Conservation (phyloP, 257 asterid species). For the Parsonsia alboflavescens region DNA sequence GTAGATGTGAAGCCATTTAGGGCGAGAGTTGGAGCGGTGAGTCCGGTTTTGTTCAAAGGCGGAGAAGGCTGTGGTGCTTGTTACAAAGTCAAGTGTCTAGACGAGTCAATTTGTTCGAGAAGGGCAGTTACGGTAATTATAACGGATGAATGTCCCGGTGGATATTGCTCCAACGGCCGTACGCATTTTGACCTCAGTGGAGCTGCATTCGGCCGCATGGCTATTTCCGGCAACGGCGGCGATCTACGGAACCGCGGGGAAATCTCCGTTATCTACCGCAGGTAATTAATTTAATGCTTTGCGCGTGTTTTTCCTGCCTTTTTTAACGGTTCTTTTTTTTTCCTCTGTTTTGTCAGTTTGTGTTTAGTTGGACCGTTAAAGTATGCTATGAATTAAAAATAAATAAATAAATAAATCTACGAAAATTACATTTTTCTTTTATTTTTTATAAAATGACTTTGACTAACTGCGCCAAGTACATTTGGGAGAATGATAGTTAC, state of each 20-base stretch:
- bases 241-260: slow-evolving; percentile 85
- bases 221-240: slow-evolving; percentile 62
- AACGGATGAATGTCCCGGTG: slow-evolving; percentile 95
- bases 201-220: slow-evolving; percentile 93
- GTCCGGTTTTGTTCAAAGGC: slow-evolving; percentile 79
- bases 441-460: background rate
- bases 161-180: slow-evolving; percentile 57
- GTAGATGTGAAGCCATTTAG: slow-evolving; percentile 91
- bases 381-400: too few species aligned
- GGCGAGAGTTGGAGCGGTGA: slow-evolving; percentile 95
- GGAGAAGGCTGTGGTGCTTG: slow-evolving; percentile 99
- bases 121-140: slow-evolving; percentile 88
- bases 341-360: slow-evolving; percentile 44
- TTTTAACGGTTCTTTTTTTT: slow-evolving; percentile 18
- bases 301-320: background rate
- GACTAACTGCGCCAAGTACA: slow-evolving; percentile 20
- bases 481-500: slow-evolving; percentile 13
- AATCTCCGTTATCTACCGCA: slow-evolving; percentile 63
- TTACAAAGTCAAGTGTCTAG: slow-evolving; percentile 77
- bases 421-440: too few species aligned
- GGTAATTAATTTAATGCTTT: slow-evolving; percentile 34
- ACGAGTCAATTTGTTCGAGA: slow-evolving; percentile 77
- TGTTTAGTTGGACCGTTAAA: background rate
- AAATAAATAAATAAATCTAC: too few species aligned
- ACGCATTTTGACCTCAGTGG: slow-evolving; percentile 92